Conservation (phyloP, 352 stramenopile species). For the Phytopythium cucurbitacearum region DNA sequence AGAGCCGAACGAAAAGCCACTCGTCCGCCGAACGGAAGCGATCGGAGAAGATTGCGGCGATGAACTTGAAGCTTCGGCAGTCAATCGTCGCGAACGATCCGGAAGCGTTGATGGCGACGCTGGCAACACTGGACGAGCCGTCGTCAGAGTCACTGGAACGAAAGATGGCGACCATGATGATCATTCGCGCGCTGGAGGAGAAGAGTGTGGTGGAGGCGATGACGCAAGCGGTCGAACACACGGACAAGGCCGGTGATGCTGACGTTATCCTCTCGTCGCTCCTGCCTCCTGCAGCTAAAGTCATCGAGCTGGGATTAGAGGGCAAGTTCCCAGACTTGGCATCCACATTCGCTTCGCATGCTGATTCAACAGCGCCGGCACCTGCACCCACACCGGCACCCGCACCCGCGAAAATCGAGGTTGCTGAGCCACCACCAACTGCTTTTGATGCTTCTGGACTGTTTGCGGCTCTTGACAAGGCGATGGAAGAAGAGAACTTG, state of each 20-base stretch:
- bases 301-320: conserved; percentile 55
- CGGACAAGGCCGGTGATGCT: conserved; percentile 7
- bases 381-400: too few relatives aligned
- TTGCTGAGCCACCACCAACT: conserved; percentile 2
- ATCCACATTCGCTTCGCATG: conserved; percentile 2
- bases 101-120: conserved; percentile 61
- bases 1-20: conserved; percentile 28
- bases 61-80: conserved; percentile 51
- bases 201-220: conserved; percentile 59
- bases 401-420: too few relatives aligned
- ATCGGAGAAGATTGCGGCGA: conserved; percentile 27
- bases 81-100: conserved; percentile 64
- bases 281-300: conserved; percentile 35
- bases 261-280: conserved; percentile 24
- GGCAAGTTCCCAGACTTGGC: conserved; percentile 35
- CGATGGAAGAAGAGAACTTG: conserved; percentile 63
- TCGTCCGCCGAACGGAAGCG: conserved; percentile 29
- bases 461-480: conserved; percentile 50
- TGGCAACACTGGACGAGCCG: conserved; percentile 61
- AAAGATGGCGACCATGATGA: conserved; percentile 81
- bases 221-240: conserved; percentile 17
- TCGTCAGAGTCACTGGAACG: conserved; percentile 62
- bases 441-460: conserved; percentile 34
- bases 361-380: neutral
- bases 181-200: conserved; percentile 72